Conservation (phyloP, 352 stramenopile species). For the Pythium graminicola region DNA sequence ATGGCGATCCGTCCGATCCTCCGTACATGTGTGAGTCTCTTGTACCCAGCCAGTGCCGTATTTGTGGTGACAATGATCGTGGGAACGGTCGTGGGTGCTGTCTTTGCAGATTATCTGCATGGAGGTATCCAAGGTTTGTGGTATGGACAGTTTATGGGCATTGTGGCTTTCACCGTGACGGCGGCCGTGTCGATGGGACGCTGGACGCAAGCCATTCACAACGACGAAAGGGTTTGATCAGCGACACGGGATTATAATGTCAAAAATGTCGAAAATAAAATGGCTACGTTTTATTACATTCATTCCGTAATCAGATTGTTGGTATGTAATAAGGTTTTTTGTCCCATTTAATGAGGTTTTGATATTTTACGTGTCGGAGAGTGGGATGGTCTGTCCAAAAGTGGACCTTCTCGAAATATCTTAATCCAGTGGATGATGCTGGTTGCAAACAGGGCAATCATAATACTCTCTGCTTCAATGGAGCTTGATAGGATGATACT, state of each 20-base stretch:
- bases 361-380: background rate
- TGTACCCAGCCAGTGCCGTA: slow-evolving; percentile 13
- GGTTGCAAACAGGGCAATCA: too few species aligned
- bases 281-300: background rate
- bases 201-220: too few species aligned
- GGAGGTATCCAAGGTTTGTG: slow-evolving; percentile 53
- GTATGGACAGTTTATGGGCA: slow-evolving; percentile 41
- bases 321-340: background rate
- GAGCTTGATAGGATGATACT: too few species aligned
- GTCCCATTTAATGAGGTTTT: too few species aligned
- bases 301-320: background rate
- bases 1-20: slow-evolving; percentile 22
- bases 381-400: background rate
- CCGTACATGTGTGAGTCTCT: slow-evolving; percentile 22
- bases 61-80: slow-evolving; percentile 23
- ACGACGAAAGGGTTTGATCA: too few species aligned
- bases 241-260: too few species aligned
- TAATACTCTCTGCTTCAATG: too few species aligned
- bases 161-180: slow-evolving; percentile 17
- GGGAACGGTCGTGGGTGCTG: slow-evolving; percentile 17
- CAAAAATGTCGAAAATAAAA: background rate
- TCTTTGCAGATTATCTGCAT: slow-evolving; percentile 34
- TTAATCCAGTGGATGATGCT: too few species aligned
- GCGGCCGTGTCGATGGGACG: slow-evolving; percentile 1
- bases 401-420: background rate